Evolutionary conservation across 1,139 yeast genomes (phyloP), one percentile per base, ranked within the genome.

Genomic region (Entelexis paramagnoliae): DNA sequence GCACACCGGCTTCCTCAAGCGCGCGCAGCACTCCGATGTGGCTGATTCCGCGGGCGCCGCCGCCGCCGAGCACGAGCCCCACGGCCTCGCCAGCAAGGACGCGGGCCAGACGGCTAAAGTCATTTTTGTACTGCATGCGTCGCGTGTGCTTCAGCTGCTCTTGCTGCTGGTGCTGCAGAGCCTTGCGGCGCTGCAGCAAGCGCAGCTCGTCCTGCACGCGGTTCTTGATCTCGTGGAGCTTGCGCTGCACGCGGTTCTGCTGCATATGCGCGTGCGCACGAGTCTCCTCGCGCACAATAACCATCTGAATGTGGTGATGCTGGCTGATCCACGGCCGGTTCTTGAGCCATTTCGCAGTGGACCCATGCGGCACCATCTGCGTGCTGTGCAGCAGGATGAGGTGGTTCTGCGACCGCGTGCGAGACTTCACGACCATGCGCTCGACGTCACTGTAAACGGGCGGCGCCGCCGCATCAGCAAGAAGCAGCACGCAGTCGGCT

Each of bases 21-120:
- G 96, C 96, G 50, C 81, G 79, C n/a, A 91, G 79, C 3, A 91
- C 83, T 7, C 98, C 98, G 46, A 89, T 75, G 64, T 91, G 98
- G 9, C 96, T 79, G 16, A 91, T 76, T 1, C 98, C 98, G 60
- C 98, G 75, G 0, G 98, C 95, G 30, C 98, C 98, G 44, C 98
- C 98, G 14, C 98, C 98, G 4, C 98, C 98, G 9, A 91, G 72
- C 2, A 91, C 96, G 19, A 91, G 71, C 0, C 97, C 98, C 36
- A 91, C 87, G 0, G 96, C 95, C 64, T 88, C 88, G 16, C 95
- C 95, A 0, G 96, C 85, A 26, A 91, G 68, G 14, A 91, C 77
- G 60, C 98, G 75, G 0, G 98, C 98, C 34, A 91, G 69, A 52
- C 98, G 74, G 66, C 86, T 73, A 64, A 91, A 91, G 64, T 91